These are phyloP conservation scores for Solanum sitiens DNA, from an alignment of 257 asterid species.

Conservation along the genomic window DNA sequence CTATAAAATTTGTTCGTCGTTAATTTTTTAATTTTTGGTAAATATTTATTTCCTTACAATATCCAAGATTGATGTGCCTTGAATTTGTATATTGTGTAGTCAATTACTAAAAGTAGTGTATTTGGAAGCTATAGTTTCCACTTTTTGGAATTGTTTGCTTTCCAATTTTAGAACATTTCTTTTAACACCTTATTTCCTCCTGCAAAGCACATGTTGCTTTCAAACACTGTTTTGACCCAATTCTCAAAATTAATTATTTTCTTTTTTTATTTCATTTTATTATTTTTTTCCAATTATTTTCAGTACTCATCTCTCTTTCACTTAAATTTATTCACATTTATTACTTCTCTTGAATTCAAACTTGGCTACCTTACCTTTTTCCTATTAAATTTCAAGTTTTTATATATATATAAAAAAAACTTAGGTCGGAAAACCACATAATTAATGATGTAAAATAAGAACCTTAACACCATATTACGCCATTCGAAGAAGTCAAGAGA, in stretches of 20 bases:
- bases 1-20: background rate
- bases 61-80: background rate
- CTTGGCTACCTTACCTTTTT: background rate
- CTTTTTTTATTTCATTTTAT: background rate
- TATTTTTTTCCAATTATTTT: background rate
- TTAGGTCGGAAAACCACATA: background rate
- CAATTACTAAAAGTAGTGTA: constrained; percentile 3
- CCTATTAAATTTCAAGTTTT: background rate
- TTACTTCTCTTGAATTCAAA: background rate
- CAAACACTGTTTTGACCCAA: constrained; percentile 43
- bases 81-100: background rate
- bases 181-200: constrained; percentile 14
- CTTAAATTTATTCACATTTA: constrained; percentile 5
- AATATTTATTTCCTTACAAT: background rate
- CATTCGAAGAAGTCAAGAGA: background rate
- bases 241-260: background rate
- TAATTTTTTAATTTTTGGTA: no score
- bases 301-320: background rate
- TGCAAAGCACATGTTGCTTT: constrained; percentile 44
- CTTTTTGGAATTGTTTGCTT: constrained; percentile 20
- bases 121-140: constrained; percentile 1
- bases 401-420: background rate
- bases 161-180: constrained; percentile 27
- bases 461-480: background rate
- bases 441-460: background rate